A percentile compares a stretch with the other conserved stretches of the same genome.
These are phyloP conservation scores for Candida patagonica DNA, from an alignment of 805 yeast genomes.

Conservation along the genomic window DNA sequence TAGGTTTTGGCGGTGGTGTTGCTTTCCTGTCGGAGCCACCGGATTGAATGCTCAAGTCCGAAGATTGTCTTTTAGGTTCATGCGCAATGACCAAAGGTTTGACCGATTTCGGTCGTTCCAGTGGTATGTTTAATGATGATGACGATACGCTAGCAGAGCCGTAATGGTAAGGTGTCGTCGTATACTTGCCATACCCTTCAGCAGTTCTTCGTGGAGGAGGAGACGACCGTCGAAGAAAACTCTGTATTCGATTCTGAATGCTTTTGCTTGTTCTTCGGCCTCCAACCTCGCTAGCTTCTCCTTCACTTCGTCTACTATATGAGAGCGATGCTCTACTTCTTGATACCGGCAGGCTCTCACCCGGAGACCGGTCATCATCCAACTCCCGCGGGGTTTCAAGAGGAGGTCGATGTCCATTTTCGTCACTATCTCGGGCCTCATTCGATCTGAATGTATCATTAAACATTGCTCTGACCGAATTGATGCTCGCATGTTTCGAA, in stretches of 20 bases:
- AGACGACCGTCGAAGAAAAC: constrained; percentile 23
- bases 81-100: too few relatives aligned
- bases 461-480: constrained; percentile 15
- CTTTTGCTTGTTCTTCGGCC: neutral
- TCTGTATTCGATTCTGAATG: constrained; percentile 29
- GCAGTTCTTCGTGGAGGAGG: constrained; percentile 56
- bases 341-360: neutral
- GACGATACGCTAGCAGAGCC: neutral
- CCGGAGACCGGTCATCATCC: neutral
- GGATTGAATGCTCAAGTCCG: constrained; percentile 3
- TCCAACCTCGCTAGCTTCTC: neutral
- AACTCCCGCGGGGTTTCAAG: neutral
- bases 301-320: neutral
- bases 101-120: too few relatives aligned
- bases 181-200: constrained; percentile 70
- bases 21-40: constrained; percentile 5
- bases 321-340: neutral
- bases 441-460: constrained; percentile 13
- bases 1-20: constrained; percentile 14
- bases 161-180: constrained; percentile 21
- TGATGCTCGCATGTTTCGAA: constrained; percentile 15
- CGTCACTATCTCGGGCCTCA: constrained; percentile 4
- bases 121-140: too few relatives aligned
- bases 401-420: neutral
- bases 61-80: too few relatives aligned